Conservation (phyloP, 1,284 basidiomycete species). For the Boletus coffeatus region DNA sequence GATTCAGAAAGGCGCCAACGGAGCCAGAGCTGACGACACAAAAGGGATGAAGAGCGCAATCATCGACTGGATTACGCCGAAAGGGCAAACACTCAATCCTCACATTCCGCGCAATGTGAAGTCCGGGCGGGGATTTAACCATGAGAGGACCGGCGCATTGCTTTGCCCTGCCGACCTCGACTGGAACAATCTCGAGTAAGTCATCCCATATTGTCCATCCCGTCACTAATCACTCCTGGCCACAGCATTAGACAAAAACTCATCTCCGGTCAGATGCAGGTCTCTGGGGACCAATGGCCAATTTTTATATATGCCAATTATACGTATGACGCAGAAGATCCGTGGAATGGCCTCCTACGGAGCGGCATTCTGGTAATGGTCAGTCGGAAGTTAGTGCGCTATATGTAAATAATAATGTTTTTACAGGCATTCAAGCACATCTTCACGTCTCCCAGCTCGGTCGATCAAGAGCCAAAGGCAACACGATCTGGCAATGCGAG, state of each 20-base stretch:
- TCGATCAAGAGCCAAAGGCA: too few species aligned
- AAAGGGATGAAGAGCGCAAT: background rate
- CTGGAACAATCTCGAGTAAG: background rate
- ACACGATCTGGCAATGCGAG: too few species aligned
- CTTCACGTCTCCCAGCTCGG: too few species aligned
- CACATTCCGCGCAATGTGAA: background rate
- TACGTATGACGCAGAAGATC: background rate
- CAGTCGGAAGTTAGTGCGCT: too few species aligned
- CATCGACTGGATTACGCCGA: background rate
- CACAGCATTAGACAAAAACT: background rate
- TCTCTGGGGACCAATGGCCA: background rate
- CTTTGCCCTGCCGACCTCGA: background rate
- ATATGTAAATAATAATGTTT: too few species aligned
- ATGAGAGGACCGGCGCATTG: background rate
- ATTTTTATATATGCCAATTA: constrained; percentile 1
- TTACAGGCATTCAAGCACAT: too few species aligned
- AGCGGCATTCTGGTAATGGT: background rate
- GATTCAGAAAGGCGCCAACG: background rate
- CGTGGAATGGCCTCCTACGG: background rate
- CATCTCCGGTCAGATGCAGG: background rate
- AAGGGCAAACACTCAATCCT: background rate
- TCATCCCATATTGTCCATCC: background rate
- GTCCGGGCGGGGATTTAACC: background rate
- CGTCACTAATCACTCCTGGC: background rate
- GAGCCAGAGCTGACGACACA: background rate